Evolutionary conservation across 306 rosid genomes (phyloP).

Genomic region (cucumber (Cucumis sativus)): Cucumber_9930_V3 NC_026655.2:4576501-4577000

Average conservation of each 20-base stretch:
- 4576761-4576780: background rate
- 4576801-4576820: background rate
- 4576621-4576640: background rate
- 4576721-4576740: constrained; percentile 93
- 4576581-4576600: background rate
- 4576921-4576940: background rate
- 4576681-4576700: constrained; percentile 37
- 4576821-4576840: background rate
- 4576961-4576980: background rate
- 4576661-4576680: background rate
- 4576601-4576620: background rate
- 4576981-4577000: background rate
- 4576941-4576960: background rate
- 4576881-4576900: background rate
- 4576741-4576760: constrained; percentile 82
- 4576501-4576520: background rate
- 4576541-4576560: background rate
- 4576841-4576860: background rate
- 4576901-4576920: background rate
- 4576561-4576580: background rate
- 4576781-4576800: background rate
- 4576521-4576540: background rate
- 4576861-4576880: background rate
- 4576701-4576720: constrained; percentile 52
- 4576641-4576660: background rate